Conservation (phyloP, 1,139 yeast genomes). For the Saccharomycopsis hybrid region DNA sequence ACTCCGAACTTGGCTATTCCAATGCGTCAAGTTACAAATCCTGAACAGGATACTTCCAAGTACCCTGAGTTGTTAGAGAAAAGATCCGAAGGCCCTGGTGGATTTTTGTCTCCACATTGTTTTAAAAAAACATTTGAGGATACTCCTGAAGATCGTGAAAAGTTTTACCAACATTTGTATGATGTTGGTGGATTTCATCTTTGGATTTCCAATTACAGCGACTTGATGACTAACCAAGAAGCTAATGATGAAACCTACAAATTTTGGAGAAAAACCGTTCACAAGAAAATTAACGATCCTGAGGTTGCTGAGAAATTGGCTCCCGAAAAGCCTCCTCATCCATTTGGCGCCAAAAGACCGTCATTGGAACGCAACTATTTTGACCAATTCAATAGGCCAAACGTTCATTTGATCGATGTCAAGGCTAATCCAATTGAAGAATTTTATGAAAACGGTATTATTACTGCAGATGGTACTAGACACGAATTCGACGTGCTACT, state of each 20-base stretch:
- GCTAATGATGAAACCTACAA: slow-evolving; percentile 26
- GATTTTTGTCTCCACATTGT: slow-evolving; percentile 22
- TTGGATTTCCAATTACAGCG: slow-evolving; percentile 27
- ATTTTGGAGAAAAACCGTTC: slow-evolving; percentile 27
- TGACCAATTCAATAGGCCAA: slow-evolving; percentile 28
- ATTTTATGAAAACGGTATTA: slow-evolving; percentile 24
- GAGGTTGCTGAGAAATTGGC: slow-evolving; percentile 25
- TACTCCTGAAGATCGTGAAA: slow-evolving; percentile 25
- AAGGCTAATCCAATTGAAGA: slow-evolving; percentile 25
- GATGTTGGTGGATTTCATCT: slow-evolving; percentile 26
- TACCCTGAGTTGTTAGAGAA: slow-evolving; percentile 22
- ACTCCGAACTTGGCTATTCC: slow-evolving; percentile 28
- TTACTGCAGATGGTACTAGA: slow-evolving; percentile 23
- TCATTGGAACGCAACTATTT: slow-evolving; percentile 27
- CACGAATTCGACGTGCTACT: slow-evolving; percentile 27
- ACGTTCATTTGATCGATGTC: slow-evolving; percentile 27
- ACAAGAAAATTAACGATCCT: slow-evolving; percentile 26
- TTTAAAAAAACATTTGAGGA: slow-evolving; percentile 20
- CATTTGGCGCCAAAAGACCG: slow-evolving; percentile 29
- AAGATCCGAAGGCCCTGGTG: slow-evolving; percentile 23
- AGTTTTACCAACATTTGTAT: slow-evolving; percentile 23
- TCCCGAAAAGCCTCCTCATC: slow-evolving; percentile 26
- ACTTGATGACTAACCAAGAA: slow-evolving; percentile 23
- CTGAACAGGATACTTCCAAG: slow-evolving; percentile 17
- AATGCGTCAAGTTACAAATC: slow-evolving; percentile 24